Conservation (phyloP, 305 asterid genomes). For the Fraxinus greggii region DNA sequence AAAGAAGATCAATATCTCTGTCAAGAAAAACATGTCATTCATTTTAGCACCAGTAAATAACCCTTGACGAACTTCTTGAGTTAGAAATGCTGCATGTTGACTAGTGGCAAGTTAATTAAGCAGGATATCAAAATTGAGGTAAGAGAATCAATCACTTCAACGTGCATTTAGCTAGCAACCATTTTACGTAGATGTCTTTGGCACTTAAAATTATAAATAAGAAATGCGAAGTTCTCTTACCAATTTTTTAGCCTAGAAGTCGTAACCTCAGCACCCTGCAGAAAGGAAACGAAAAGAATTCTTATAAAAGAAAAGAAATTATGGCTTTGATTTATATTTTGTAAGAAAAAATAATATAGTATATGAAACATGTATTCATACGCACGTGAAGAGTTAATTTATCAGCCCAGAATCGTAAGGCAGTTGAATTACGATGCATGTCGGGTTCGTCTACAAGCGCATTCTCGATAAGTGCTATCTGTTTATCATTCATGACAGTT, state of each 20-base stretch:
- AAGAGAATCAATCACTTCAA: slow-evolving; percentile 1
- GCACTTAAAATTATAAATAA: not conserved
- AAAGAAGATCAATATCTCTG: not conserved
- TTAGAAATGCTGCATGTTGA: not conserved
- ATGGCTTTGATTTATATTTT: slow-evolving; percentile 5
- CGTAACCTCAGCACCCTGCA: slow-evolving; percentile 95
- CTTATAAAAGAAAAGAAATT: not conserved
- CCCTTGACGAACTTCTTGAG: not conserved
- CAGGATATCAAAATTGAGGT: slow-evolving; percentile 1
- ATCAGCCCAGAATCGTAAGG: slow-evolving; percentile 70
- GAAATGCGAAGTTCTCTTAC: slow-evolving; percentile 40
- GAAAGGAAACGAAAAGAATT: slow-evolving; percentile 20
- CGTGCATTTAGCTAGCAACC: slow-evolving; percentile 5
- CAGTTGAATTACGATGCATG: slow-evolving; percentile 77
- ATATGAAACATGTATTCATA: slow-evolving; percentile 16
- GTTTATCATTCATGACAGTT: slow-evolving; percentile 85
- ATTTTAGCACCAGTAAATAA: not conserved
- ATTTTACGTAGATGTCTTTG: not conserved
- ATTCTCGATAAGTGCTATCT: slow-evolving; percentile 68
- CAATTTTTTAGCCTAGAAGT: slow-evolving; percentile 92
- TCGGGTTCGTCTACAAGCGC: slow-evolving; percentile 83
- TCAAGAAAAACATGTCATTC: not conserved
- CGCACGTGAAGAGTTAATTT: slow-evolving; percentile 75
- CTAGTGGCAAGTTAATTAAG: not conserved
- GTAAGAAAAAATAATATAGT: not conserved